A percentile compares a stretch with the other conserved stretches of the same genome.
phyloP scores from a whole-genome alignment of 495 filamentous ascomycete genomes.

The Penicillium manginii region DNA sequence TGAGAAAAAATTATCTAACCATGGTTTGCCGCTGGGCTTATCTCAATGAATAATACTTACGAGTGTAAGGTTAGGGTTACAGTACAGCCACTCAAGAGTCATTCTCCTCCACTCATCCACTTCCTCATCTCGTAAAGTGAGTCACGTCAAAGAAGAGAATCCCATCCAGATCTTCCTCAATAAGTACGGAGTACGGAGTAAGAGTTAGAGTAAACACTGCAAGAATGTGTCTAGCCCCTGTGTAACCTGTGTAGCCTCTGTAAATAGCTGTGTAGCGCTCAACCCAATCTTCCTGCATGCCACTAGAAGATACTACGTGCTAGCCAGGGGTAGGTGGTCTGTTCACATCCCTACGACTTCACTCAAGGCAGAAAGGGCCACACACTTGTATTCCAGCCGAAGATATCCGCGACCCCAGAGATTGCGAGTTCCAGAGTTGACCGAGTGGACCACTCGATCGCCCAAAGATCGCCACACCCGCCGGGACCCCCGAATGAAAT shows the following conservation, averaged over 20 bases:
- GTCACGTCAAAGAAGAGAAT: not conserved
- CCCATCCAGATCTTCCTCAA: too few species aligned
- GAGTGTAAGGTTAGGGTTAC: too few species aligned
- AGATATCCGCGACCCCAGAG: conserved; percentile 4
- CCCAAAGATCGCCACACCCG: conserved; percentile 19
- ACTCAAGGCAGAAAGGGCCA: not conserved
- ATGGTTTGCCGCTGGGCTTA: not conserved
- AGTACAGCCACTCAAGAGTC: not conserved
- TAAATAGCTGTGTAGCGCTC: not conserved
- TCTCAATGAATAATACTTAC: too few species aligned
- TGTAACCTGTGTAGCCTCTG: not conserved
- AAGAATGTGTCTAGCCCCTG: not conserved
- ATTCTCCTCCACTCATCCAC: not conserved
- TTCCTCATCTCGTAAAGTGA: not conserved
- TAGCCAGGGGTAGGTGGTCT: conserved; percentile 8
- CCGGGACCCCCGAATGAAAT: not conserved
- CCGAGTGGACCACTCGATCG: conserved; percentile 2
- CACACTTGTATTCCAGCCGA: not conserved
- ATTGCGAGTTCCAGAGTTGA: not conserved
- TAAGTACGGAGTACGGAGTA: too few species aligned
- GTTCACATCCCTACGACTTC: not conserved
- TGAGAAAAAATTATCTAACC: not conserved
- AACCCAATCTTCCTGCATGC: not conserved
- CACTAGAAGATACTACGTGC: conserved; percentile 6
- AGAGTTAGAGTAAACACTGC: too few species aligned